Base-by-base conservation (phyloP, 2,329 filamentous ascomycete genomes). In the Penicillium olsonii region DNA sequence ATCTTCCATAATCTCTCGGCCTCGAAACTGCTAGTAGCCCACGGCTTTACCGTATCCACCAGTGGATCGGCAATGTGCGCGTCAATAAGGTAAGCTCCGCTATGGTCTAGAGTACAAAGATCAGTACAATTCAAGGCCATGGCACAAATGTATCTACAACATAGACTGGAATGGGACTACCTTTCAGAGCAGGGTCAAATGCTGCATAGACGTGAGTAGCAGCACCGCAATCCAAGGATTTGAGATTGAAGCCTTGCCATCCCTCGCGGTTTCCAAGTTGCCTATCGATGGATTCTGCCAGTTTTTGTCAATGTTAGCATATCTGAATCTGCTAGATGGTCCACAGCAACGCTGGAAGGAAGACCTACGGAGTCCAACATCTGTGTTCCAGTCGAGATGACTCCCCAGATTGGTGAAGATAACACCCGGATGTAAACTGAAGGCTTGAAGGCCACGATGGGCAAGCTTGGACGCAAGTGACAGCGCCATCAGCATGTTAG, bases 1-100 rank as follows among this genome's bases (percentile, higher is more conserved):
- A 78, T 53, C 42, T 68, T 68, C 75, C 76, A 80, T 27, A 78
- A 50, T 42, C 66, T 70, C 31, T 75, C 71, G 1, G 71, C 74
- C n/a, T 66, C 62, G 29, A 62, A 42, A n/a, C 42, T 54, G 27
- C 54, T 59, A 5, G 53, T 61, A 14, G 59, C 59, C 55, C 60
- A 62, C 7, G 58, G 49, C 27, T 55, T 60, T 6, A 70, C 70
- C 0, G 64, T 61, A 9, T 72, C 67, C 2, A 48, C 63, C 11
- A 61, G 67, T 67, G 59, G 73, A 41, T 72, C 59, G 2, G 61
- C 57, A 4, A 76, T 59, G 42, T 74, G 72, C 52, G 71, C 74
- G 50, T 76, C 72, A 26, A 63, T 56, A 17, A 79, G 61, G 50
- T 73, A 78, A 7, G 70, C 65, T 0, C 70, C 67, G 14, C 68